Evolutionary conservation across 257 asterid species (phyloP).

Genomic region (Penstemon eatonii): DNA sequence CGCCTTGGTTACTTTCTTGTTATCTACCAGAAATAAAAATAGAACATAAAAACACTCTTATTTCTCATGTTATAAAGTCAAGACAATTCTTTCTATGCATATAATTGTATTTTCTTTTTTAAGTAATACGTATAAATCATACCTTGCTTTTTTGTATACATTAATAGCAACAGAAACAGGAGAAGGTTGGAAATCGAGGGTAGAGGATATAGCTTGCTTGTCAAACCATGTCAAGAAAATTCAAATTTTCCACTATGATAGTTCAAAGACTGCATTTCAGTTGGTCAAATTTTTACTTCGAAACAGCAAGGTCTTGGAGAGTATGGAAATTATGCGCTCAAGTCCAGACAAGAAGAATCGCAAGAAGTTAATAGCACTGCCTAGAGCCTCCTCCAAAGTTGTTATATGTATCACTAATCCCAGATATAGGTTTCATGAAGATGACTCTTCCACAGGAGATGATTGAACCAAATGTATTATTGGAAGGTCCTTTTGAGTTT

Average conservation of each 20-base stretch:
- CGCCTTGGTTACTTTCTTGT: not conserved
- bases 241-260: slow-evolving; percentile 19
- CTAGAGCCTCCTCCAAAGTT: slow-evolving; percentile 31
- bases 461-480: slow-evolving; percentile 23
- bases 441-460: slow-evolving; percentile 32
- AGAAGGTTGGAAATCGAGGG: slow-evolving; percentile 23
- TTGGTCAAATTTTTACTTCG: slow-evolving; percentile 29
- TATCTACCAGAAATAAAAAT: too few relatives aligned
- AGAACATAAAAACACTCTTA: too few relatives aligned
- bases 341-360: not conserved
- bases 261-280: slow-evolving; percentile 22
- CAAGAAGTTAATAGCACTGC: slow-evolving; percentile 6
- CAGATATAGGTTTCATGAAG: slow-evolving; percentile 26
- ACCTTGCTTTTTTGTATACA: too few relatives aligned
- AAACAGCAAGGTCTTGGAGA: slow-evolving; percentile 29
- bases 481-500: not conserved
- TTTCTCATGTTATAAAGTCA: not conserved
- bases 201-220: slow-evolving; percentile 28
- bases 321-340: slow-evolving; percentile 21
- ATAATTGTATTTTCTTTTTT: too few relatives aligned
- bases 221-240: slow-evolving; percentile 27
- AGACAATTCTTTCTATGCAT: slow-evolving; percentile 3
- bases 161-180: slow-evolving; percentile 9
- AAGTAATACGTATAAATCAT: too few relatives aligned
- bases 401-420: slow-evolving; percentile 22